phyloP scores from a whole-genome alignment of 306 rosid genomes.

The Hippophae gyantsensis region DNA sequence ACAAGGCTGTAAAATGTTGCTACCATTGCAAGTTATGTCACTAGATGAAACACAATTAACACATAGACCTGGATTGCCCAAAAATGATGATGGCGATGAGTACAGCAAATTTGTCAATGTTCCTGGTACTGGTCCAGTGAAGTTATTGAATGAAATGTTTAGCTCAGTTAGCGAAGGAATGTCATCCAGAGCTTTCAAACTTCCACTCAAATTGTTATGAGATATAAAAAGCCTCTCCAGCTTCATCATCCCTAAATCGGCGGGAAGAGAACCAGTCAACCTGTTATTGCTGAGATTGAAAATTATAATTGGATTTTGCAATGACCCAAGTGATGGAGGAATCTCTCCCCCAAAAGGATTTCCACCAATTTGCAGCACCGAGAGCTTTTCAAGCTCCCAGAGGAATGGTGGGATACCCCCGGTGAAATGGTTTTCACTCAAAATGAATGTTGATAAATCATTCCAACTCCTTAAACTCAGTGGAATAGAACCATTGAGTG shows the following conservation, averaged over 20 bases:
- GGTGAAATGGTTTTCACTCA: conserved; percentile 52
- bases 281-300: conserved; percentile 73
- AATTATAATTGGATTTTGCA: conserved; percentile 36
- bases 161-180: conserved; percentile 35
- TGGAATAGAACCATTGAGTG: conserved; percentile 59
- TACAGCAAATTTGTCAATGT: conserved; percentile 35
- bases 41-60: conserved; percentile 30
- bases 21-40: conserved; percentile 27
- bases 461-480: conserved; percentile 49
- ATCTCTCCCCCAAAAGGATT: conserved; percentile 62
- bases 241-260: conserved; percentile 26
- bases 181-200: conserved; percentile 30
- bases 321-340: conserved; percentile 49
- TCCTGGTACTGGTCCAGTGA: conserved; percentile 52
- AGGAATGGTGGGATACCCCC: conserved; percentile 58
- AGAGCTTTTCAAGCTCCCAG: conserved; percentile 32
- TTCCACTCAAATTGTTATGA: conserved; percentile 66
- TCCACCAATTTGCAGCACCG: conserved; percentile 64
- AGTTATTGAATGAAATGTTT: conserved; percentile 56
- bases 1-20: conserved; percentile 36
- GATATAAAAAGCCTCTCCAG: conserved; percentile 54
- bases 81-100: conserved; percentile 36
- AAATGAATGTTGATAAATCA: conserved; percentile 29
- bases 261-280: conserved; percentile 56
- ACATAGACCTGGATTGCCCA: conserved; percentile 57